Evolutionary conservation across 2,329 filamentous ascomycete genomes (phyloP).

Genomic region (Beauveria rudraprayagi): DNA sequence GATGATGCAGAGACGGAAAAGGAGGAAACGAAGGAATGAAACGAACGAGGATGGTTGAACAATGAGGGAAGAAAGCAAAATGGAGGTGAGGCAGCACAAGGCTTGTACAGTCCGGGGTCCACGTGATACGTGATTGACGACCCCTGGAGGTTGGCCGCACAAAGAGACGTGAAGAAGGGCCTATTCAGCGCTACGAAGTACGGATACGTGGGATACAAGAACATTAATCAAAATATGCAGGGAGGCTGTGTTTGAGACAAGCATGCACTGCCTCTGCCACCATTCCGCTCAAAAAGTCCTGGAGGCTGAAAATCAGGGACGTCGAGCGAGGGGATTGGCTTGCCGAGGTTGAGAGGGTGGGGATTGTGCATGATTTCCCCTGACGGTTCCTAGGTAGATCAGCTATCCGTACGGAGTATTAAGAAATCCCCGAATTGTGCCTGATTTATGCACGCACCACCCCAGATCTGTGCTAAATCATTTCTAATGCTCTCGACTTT

Average conservation of each 20-base stretch:
- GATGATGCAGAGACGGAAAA: not conserved
- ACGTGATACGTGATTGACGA: constrained; percentile 6
- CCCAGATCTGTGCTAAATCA: not conserved
- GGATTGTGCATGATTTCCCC: not conserved
- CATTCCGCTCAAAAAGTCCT: not conserved
- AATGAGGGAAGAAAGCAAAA: not conserved
- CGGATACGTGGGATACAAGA: not conserved
- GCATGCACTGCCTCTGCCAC: constrained; percentile 1
- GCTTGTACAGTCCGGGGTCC: not conserved
- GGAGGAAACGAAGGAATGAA: not conserved
- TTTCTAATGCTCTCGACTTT: not conserved
- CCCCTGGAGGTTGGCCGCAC: not conserved
- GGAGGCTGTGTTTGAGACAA: not conserved
- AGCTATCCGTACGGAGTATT: too few relatives aligned
- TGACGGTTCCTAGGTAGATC: too few relatives aligned
- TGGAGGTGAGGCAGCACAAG: not conserved
- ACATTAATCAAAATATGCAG: not conserved
- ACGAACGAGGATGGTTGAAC: not conserved
- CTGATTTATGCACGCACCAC: not conserved
- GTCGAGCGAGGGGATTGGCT: not conserved
- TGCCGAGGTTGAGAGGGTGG: not conserved
- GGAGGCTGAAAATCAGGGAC: not conserved
- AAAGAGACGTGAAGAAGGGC: not conserved
- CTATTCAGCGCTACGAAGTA: not conserved
- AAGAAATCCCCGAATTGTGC: not conserved